Evolutionary conservation across 2,329 filamentous ascomycete species (phyloP).

Genomic region (Aspergillus flavus): DNA sequence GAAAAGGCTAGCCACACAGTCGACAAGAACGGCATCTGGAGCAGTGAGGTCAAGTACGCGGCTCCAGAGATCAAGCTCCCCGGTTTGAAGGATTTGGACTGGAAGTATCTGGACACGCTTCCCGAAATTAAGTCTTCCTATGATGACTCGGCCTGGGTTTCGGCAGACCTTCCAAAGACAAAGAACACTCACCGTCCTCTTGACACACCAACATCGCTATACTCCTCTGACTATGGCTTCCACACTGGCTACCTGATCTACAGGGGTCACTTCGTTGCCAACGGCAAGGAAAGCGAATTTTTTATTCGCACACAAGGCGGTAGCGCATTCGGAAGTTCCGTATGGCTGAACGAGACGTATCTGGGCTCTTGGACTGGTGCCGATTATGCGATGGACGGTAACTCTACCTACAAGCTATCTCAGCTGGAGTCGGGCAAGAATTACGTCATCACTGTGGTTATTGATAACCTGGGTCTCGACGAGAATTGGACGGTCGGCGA

Average conservation of each 20-base stretch:
- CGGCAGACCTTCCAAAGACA: slow-evolving; percentile 60
- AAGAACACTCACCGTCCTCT: slow-evolving; percentile 62
- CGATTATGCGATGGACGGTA: slow-evolving; percentile 53
- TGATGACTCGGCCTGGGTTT: slow-evolving; percentile 69
- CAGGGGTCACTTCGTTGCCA: slow-evolving; percentile 69
- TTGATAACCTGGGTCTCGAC: slow-evolving; percentile 74
- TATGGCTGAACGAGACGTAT: slow-evolving; percentile 66
- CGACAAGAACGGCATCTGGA: slow-evolving; percentile 52
- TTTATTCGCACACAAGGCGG: slow-evolving; percentile 67
- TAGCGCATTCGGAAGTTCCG: slow-evolving; percentile 65
- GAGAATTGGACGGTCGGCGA: slow-evolving; percentile 64
- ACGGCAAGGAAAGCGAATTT: slow-evolving; percentile 61
- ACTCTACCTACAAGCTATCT: slow-evolving; percentile 60
- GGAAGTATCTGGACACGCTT: slow-evolving; percentile 71
- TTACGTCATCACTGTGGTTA: slow-evolving; percentile 68
- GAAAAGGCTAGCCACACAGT: slow-evolving; percentile 45
- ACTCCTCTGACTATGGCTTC: slow-evolving; percentile 73
- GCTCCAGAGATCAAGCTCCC: slow-evolving; percentile 59
- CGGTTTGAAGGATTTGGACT: slow-evolving; percentile 59
- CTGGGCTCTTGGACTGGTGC: slow-evolving; percentile 66
- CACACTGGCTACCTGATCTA: slow-evolving; percentile 69
- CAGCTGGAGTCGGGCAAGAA: slow-evolving; percentile 52
- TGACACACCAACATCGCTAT: slow-evolving; percentile 68
- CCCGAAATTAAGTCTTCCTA: slow-evolving; percentile 68
- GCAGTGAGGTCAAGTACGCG: slow-evolving; percentile 54